phyloP scores from a whole-genome alignment of 2,329 filamentous ascomycete species.

The Juglanconis sp. region DNA sequence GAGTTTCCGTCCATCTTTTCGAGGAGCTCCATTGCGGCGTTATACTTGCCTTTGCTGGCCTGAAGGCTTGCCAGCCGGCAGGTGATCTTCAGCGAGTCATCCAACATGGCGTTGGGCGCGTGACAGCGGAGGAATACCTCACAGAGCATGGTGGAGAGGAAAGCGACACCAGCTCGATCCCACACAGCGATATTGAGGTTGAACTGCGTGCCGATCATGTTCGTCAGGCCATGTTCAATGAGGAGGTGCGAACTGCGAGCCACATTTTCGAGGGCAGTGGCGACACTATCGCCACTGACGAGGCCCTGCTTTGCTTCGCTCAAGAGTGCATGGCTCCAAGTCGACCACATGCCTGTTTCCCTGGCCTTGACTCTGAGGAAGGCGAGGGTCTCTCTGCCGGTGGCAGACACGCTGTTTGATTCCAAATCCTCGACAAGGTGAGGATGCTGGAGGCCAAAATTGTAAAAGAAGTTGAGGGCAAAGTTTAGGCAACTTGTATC shows the following conservation, averaged over 20 bases:
- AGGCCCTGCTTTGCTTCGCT: slow-evolving; percentile 82
- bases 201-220: slow-evolving; percentile 70
- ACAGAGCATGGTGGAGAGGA: slow-evolving; percentile 57
- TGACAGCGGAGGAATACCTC: slow-evolving; percentile 77
- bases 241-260: slow-evolving; percentile 81
- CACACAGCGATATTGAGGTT: slow-evolving; percentile 71
- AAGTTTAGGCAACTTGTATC: slow-evolving; percentile 94
- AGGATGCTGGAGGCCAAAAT: slow-evolving; percentile 85
- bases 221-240: slow-evolving; percentile 70
- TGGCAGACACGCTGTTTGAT: slow-evolving; percentile 70
- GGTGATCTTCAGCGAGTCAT: slow-evolving; percentile 74
- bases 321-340: slow-evolving; percentile 79
- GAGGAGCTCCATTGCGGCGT: slow-evolving; percentile 61
- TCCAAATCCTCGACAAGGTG: slow-evolving; percentile 67
- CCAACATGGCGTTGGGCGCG: slow-evolving; percentile 53
- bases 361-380: slow-evolving; percentile 85
- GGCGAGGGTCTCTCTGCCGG: slow-evolving; percentile 74
- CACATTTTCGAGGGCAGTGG: slow-evolving; percentile 69
- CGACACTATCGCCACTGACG: slow-evolving; percentile 63
- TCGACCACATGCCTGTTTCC: slow-evolving; percentile 79
- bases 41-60: slow-evolving; percentile 66
- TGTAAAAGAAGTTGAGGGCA: slow-evolving; percentile 91
- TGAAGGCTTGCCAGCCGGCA: slow-evolving; percentile 68
- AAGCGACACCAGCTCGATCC: slow-evolving; percentile 65
- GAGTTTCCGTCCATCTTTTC: slow-evolving; percentile 40